Evolutionary conservation across 176 grass and related monocot genomes (phyloP).

Genomic region (Saccharum officinarum): DNA sequence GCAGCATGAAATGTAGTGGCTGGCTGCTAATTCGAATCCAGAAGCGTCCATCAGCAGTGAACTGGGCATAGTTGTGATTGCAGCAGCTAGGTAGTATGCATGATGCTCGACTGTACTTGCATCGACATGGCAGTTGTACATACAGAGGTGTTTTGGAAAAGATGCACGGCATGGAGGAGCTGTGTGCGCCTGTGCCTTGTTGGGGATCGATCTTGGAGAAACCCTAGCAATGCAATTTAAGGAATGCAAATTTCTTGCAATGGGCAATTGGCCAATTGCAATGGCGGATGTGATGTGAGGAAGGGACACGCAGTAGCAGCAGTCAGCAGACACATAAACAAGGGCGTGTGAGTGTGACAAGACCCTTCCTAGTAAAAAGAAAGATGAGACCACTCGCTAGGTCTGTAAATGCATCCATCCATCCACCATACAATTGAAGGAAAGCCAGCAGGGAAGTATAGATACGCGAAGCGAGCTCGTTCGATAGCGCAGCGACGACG

Average conservation of each 20-base stretch:
- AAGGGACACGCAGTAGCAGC: not conserved
- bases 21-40: not conserved
- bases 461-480: too few relatives aligned
- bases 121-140: constrained; percentile 32
- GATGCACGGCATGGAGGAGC: constrained; percentile 14
- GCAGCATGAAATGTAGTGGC: constrained; percentile 37
- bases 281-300: not conserved
- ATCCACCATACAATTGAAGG: too few relatives aligned
- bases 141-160: constrained; percentile 53
- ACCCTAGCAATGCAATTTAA: constrained; percentile 49
- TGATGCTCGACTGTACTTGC: constrained; percentile 28
- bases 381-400: too few relatives aligned
- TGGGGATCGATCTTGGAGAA: constrained; percentile 33
- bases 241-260: not conserved
- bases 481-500: too few relatives aligned
- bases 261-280: not conserved
- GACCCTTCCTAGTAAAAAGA: constrained; percentile 80
- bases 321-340: constrained; percentile 33
- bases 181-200: not conserved
- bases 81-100: not conserved
- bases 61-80: not conserved
- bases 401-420: too few relatives aligned
- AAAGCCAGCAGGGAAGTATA: too few relatives aligned
- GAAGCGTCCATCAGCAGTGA: not conserved
- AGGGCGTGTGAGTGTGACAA: constrained; percentile 45